Evolutionary conservation across 768 basidiomycete species (phyloP).

Genomic region (Tulasnella sp.): DNA sequence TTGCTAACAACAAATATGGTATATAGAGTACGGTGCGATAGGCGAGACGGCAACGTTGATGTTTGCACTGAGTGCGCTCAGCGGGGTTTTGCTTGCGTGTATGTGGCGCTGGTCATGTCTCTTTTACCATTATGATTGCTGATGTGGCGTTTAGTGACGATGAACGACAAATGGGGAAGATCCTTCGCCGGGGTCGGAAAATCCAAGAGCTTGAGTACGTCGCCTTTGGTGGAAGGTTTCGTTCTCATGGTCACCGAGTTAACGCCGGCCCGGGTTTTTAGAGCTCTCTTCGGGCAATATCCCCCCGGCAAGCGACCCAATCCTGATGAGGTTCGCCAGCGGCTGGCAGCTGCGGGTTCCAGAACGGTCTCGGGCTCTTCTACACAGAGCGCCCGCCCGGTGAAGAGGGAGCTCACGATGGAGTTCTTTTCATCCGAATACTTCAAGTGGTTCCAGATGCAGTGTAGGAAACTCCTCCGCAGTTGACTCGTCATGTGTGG

Average conservation of each 20-base stretch:
- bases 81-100: conserved; percentile 91
- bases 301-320: not conserved
- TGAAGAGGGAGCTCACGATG: not conserved
- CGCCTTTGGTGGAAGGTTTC: not conserved
- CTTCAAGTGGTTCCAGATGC: conserved; percentile 77
- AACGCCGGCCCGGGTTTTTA: not conserved
- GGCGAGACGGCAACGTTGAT: conserved; percentile 46
- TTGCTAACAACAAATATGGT: not conserved
- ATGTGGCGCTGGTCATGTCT: conserved; percentile 40
- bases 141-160: not conserved
- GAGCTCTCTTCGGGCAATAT: conserved; percentile 1
- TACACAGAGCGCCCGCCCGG: not conserved
- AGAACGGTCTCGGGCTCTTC: not conserved
- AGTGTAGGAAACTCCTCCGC: conserved; percentile 53
- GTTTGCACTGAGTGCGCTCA: conserved; percentile 88
- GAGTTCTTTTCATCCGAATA: conserved; percentile 83
- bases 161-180: conserved; percentile 1
- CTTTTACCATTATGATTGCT: not conserved
- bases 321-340: not conserved
- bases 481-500: not conserved
- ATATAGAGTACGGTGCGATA: conserved; percentile 81
- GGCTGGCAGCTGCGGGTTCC: not conserved
- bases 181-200: conserved; percentile 14
- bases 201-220: conserved; percentile 16
- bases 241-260: not conserved